These are phyloP conservation scores for Candida germanica DNA, from an alignment of 805 yeast genomes.

Conservation along the genomic window DNA sequence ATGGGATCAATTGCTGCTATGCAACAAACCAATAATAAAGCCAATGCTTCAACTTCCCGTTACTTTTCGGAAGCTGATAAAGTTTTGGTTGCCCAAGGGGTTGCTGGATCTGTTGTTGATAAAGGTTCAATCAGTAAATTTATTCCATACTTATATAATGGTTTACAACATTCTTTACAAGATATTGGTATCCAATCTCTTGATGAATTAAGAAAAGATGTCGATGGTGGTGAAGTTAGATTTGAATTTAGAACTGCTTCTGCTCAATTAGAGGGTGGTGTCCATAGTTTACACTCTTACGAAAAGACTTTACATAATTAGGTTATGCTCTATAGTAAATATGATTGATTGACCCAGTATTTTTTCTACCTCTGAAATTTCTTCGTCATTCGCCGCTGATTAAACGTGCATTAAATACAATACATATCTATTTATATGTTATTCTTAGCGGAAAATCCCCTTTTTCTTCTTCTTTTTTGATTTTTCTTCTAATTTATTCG, in stretches of 20 bases:
- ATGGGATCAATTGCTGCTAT: constrained; percentile 99
- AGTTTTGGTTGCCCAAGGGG: constrained; percentile 99
- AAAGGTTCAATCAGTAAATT: constrained; percentile 94
- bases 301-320: constrained; percentile 96
- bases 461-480: constrained; percentile 23
- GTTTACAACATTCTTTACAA: constrained; percentile 98
- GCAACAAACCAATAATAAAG: constrained; percentile 84
- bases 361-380: too few species aligned
- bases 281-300: constrained; percentile 91
- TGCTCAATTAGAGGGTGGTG: constrained; percentile 99
- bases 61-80: constrained; percentile 95
- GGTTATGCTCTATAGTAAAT: too few species aligned
- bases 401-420: too few species aligned
- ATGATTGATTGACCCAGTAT: too few species aligned
- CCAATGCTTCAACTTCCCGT: constrained; percentile 97
- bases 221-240: constrained; percentile 69
- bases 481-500: constrained; percentile 14
- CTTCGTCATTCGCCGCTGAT: too few species aligned
- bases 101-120: constrained; percentile 93
- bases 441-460: constrained; percentile 23
- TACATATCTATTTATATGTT: too few species aligned
- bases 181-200: constrained; percentile 86
- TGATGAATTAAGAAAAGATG: constrained; percentile 58
- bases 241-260: constrained; percentile 98
- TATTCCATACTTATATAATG: constrained; percentile 89